Conservation (phyloP, 495 filamentous ascomycete genomes). For the Podospora bellae-mahoneyi region DNA sequence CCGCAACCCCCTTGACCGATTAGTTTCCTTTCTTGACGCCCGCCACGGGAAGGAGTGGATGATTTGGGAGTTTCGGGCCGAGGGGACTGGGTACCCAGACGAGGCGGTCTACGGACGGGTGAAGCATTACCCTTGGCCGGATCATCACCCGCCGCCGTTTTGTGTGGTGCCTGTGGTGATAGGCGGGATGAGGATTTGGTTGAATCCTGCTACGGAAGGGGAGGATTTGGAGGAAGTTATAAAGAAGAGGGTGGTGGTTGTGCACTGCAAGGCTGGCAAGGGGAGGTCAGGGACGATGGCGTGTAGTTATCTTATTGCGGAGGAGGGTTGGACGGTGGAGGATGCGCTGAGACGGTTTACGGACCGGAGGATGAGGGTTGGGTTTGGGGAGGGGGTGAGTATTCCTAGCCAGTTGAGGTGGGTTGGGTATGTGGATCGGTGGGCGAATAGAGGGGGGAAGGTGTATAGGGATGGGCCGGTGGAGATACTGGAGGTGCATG, state of each 20-base stretch:
- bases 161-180: constrained; percentile 81
- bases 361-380: constrained; percentile 78
- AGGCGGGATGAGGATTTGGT: constrained; percentile 85
- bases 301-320: constrained; percentile 82
- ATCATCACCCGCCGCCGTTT: constrained; percentile 96
- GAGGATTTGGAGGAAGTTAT: constrained; percentile 10
- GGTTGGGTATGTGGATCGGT: constrained; percentile 85
- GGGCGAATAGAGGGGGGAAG: constrained; percentile 64
- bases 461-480: constrained; percentile 77
- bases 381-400: constrained; percentile 85
- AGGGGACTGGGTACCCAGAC: constrained; percentile 94
- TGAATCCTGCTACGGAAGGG: constrained; percentile 39
- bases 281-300: constrained; percentile 87
- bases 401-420: constrained; percentile 90
- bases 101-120: constrained; percentile 78
- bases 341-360: constrained; percentile 83
- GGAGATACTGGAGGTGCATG: constrained; percentile 83
- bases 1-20: constrained; percentile 80
- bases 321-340: constrained; percentile 78
- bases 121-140: constrained; percentile 90
- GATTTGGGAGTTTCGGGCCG: constrained; percentile 96
- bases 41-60: constrained; percentile 81
- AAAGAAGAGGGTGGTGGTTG: constrained; percentile 68
- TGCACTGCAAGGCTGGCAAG: constrained; percentile 97
- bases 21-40: constrained; percentile 80